Base-by-base conservation (phyloP, 2,329 filamentous ascomycete species). In the Cladosporium sp. region DNA sequence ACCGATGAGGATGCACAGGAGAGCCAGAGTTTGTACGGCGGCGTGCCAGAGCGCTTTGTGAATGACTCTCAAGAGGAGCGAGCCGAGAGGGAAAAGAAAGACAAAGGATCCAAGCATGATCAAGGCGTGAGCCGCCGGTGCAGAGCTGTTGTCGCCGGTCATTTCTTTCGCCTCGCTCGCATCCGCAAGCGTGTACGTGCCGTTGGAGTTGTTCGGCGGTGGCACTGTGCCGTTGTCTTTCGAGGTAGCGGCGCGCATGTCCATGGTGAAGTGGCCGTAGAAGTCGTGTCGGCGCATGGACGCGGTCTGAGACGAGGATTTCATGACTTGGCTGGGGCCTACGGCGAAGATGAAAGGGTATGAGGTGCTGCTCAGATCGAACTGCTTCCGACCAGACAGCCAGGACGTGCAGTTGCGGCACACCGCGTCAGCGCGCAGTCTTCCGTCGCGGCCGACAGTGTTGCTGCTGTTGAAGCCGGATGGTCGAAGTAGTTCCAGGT, bases 271-370 rank as follows among this genome's bases (percentile, higher is more conserved):
- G 20, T 57, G 55, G 9, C 70, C 70, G 50, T 68, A 71, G 13
- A 56, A 54, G 13, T 61, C 49, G 50, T 73, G 70, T 1, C 66
- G 56, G 30, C 60, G 55, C 17, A 73, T 57, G 12, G 60, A 56
- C 0, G 69, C 68, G 12, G 59, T 54, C 0, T 47, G 57, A 1
- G 62, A 61, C 38, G 68, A 54, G 18, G 57, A 60, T 4, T 51
- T 8, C 62, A 68, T 43, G 58, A 52, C 17, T 62, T 44, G 27
- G 43, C 41, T 43, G 5, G 63, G 61, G 0, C 70, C 70, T 8
- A 73, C 68, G 7, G 70, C 70, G 52, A 68, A 72, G 27, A 71
- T 68, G 66, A 72, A 71, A 1, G 64, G 63, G 7, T 68, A 63
- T 0, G 54, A 27, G 0, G 51, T 55, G 19, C 56, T 61, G 2